These are phyloP conservation scores for Podaxis sp. DNA, from an alignment of 768 basidiomycete genomes.

Conservation along the genomic window DNA sequence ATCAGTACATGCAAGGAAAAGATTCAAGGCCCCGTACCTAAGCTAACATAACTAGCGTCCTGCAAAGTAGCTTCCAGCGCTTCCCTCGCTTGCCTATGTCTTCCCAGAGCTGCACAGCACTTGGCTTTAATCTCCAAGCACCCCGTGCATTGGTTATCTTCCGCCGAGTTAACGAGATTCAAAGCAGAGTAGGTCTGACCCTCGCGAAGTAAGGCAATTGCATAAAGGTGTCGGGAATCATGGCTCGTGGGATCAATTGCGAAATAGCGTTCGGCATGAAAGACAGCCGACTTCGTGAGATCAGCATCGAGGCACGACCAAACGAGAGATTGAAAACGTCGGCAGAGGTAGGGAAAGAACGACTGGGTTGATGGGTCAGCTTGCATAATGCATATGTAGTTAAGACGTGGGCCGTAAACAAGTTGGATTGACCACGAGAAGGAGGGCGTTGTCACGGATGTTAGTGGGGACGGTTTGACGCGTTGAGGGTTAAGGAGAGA, in stretches of 20 bases:
- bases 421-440: constrained; percentile 31
- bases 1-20: constrained; percentile 15
- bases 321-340: constrained; percentile 70
- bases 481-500: neutral
- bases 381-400: constrained; percentile 44
- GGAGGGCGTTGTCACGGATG: constrained; percentile 8
- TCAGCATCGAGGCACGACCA: constrained; percentile 86
- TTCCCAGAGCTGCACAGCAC: constrained; percentile 70
- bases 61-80: constrained; percentile 63
- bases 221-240: constrained; percentile 83
- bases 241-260: constrained; percentile 71
- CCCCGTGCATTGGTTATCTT: constrained; percentile 63
- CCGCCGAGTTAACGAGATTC: constrained; percentile 62
- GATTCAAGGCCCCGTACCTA: constrained; percentile 44
- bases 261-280: constrained; percentile 86
- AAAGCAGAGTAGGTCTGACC: constrained; percentile 76
- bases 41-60: constrained; percentile 50
- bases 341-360: constrained; percentile 57
- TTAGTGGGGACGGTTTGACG: constrained; percentile 8
- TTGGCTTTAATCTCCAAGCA: constrained; percentile 80
- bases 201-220: constrained; percentile 68
- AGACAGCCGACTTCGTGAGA: constrained; percentile 76
- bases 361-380: constrained; percentile 43
- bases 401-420: constrained; percentile 2
- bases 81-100: constrained; percentile 76